Base-by-base conservation (phyloP, 2,329 filamentous ascomycete genomes). In the Fusarium sp. region DNA sequence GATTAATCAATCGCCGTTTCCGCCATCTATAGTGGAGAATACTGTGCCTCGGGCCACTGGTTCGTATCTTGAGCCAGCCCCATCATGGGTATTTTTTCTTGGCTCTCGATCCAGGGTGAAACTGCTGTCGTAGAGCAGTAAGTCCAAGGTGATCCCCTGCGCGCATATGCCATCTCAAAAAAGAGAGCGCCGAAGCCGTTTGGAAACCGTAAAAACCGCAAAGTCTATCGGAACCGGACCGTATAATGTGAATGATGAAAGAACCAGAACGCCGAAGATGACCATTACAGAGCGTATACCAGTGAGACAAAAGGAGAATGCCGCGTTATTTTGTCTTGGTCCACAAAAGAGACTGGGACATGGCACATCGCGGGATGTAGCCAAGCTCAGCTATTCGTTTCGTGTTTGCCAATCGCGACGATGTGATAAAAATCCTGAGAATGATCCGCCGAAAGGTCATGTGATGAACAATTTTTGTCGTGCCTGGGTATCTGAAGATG, bases 401-500 rank as follows among this genome's bases (percentile, higher is more conserved):
- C 60, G 39, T 64, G 64, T 76, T 62, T 63, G 67, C 70, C 66
- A 66, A 64, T 67, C 68, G 67, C 70, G 67, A 67, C 72, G 34
- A 20, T 52, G 58, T 41, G 45, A 69, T 68, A 63, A 70, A 52
- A 79, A 73, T 68, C 77, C 76, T 72, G 77, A 78, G 73, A 78
- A 75, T 73, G 69, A 77, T 79, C 72, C 76, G 74, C 77, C 71
- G 73, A 79, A 79, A 71, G 70, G 71, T 79, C 73, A 77, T 78
- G 65, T 74, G 75, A 71, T 79, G 73, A 79, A 78, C 72, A 78
- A 79, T 79, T 75, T 78, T 82, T 82, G 79, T 82, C 82, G 81
- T 83, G 79, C 75, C 79, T 78, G 82, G 82, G 83, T 84, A 84
- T 84, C 82, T 82, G 80, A 81, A 80, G 76, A 79, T 81, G 79